Base-by-base conservation (phyloP, 495 filamentous ascomycete species). In the Penicillium pulvis region DNA sequence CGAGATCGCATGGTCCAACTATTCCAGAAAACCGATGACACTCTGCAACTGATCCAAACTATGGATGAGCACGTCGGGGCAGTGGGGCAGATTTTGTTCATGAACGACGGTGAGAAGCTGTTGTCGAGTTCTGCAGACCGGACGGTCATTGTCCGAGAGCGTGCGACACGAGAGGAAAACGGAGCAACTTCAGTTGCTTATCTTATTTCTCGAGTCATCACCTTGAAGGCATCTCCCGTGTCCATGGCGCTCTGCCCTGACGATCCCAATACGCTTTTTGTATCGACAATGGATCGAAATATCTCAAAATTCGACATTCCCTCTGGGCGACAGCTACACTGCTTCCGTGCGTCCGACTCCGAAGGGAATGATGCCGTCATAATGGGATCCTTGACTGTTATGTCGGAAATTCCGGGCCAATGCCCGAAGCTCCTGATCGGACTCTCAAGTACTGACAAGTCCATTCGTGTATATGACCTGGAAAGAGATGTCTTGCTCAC, bases 381-480 rank as follows among this genome's bases (percentile, higher is more conserved):
- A 17, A 79, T 97, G 70, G 86, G 89, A 60, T 87, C 88, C 6
- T 80, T 98, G 23, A 84, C 85, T 17, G 78, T 88, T 51, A 61
- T 77, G 9, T 64, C 71, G 35, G 72, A 69, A 44, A 66, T 71
- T 10, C 56, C 69, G 5, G 75, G 71, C 10, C 71, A 78, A 28
- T 73, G 65, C 24, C 74, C 76, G 10, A 75, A 79, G 50, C 77
- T 93, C 46, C 80, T 98, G 55, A 75, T 92, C 26, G 94, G 90
- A 19, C 80, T 95, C 24, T 97, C 95, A 7, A 91, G 90, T 61
- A 95, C 90, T 4, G 94, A 98, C 70, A 98, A 97, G 67, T 97
- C 94, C 7, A 87, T 98, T 56, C 81, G 94, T 20, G 75, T 98
- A 4, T 98, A 98, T 68, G 90, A 95, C 60, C 76, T 86, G 16